These are phyloP conservation scores for Globisporangium iwayamae DNA, from an alignment of 352 stramenopile genomes.

Conservation along the genomic window DNA sequence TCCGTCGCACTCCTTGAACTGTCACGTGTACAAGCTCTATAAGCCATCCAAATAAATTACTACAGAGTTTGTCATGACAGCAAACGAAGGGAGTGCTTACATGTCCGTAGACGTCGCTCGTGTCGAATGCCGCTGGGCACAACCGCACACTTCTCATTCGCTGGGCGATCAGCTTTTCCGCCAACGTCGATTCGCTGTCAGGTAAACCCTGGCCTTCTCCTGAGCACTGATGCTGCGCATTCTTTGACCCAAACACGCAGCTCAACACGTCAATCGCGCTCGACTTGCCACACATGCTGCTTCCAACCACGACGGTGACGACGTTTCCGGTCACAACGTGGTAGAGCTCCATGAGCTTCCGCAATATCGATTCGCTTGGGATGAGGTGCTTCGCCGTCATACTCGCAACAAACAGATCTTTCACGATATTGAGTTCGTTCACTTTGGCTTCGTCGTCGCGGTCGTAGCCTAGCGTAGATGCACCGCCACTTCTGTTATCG, in stretches of 20 bases:
- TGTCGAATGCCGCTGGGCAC: conserved; percentile 36
- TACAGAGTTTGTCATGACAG: no score
- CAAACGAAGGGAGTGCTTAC: conserved; percentile 9
- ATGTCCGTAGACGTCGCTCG: conserved; percentile 49
- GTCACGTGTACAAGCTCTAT: not conserved
- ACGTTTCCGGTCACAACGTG: conserved; percentile 34
- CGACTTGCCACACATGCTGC: conserved; percentile 54
- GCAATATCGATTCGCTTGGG: conserved; percentile 38
- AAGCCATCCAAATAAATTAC: not conserved
- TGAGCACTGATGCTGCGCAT: not conserved
- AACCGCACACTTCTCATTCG: conserved; percentile 34
- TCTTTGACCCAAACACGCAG: conserved; percentile 22
- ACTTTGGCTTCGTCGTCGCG: conserved; percentile 40
- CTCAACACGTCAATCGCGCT: conserved; percentile 44
- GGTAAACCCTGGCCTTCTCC: not conserved
- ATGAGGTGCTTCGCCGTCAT: conserved; percentile 26
- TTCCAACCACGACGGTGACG: conserved; percentile 47
- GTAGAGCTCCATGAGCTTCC: conserved; percentile 63
- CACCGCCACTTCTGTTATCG: not conserved
- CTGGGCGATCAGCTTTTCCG: conserved; percentile 3
- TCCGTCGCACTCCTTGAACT: conserved; percentile 36
- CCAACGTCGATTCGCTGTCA: not conserved
- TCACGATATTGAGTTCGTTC: conserved; percentile 29
- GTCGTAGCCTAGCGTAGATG: conserved; percentile 23
- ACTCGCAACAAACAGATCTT: conserved; percentile 23